These are phyloP conservation scores for Suillus sp. DNA, from an alignment of 768 basidiomycete species.

Conservation along the genomic window DNA sequence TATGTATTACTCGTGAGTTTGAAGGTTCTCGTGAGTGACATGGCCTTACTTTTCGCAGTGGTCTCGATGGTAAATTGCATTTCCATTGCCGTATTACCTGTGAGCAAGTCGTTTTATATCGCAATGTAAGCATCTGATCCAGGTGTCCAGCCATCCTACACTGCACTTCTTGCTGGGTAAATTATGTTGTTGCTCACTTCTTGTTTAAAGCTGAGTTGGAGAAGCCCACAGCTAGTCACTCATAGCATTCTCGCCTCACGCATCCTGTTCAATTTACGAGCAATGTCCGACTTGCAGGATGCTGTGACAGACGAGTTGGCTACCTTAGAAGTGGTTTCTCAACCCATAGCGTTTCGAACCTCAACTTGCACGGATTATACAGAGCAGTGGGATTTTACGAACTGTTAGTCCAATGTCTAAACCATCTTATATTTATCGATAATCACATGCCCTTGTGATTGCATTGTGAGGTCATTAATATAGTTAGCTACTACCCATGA, in stretches of 20 bases:
- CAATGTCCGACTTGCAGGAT: not conserved
- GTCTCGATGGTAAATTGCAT: not conserved
- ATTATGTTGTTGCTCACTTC: too few species aligned
- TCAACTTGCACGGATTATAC: not conserved
- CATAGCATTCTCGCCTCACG: slow-evolving; percentile 6
- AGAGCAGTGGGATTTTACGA: not conserved
- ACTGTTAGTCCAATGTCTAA: not conserved
- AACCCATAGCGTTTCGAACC: not conserved
- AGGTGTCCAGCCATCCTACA: not conserved
- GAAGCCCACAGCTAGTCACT: not conserved
- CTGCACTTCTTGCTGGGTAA: slow-evolving; percentile 1
- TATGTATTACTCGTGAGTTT: slow-evolving; percentile 6
- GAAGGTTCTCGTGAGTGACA: not conserved
- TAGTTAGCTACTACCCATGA: not conserved
- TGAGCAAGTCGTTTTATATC: not conserved
- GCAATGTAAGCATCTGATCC: not conserved
- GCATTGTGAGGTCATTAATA: too few species aligned
- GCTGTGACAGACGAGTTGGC: not conserved
- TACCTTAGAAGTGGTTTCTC: not conserved
- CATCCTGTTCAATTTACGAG: slow-evolving; percentile 3
- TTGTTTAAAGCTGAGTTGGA: not conserved
- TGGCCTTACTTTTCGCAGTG: not conserved
- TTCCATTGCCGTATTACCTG: not conserved
- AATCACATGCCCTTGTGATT: not conserved
- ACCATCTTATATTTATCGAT: not conserved